Evolutionary conservation across 2,329 filamentous ascomycete species (phyloP), one percentile per base, ranked within the genome.

Genomic region (Epichloe glyceriae): DNA sequence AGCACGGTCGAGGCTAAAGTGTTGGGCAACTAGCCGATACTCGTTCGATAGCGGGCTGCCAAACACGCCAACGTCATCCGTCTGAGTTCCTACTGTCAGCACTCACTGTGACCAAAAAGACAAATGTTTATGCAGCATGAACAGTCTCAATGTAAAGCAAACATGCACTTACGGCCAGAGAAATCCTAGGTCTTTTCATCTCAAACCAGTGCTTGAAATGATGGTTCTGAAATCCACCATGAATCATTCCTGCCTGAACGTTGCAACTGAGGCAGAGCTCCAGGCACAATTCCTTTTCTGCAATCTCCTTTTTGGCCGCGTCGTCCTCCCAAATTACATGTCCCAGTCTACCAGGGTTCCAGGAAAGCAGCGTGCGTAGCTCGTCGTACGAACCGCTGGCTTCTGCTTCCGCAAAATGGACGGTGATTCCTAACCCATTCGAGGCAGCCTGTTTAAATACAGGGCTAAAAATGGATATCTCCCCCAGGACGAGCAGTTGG

Each of bases 221-320:
- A 65, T 93, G 87, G 46, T 80, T 80, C 52, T 75, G 72, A 54
- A 76, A 79, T 6, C 80, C 78, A 0, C 85, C 83, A 1, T 72
- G 68, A 47, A 85, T 81, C 79, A 93, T 81, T 56, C 80, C 81
- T 2, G 84, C 84, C 56, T 83, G 79, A 2, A 93, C 85, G 59
- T 93, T 93, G 65, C 87, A 91, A 56, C 82, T 88, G 54, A 93
- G 68, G 54, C 87, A 93, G 38, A 93, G 62, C 66, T 93, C 87
- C 12, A 93, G 64, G 2, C 83, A 85, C 30, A 90, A 62, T 1
- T 71, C 71, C 12, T 71, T 69, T 44, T 63, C 58, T 11, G 68
- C 64, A 51, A 75, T 86, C 57, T 78, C 73, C 43, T 65, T 60
- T 60, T 76, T 81, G n/a, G 83, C 68, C 26, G 67, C 66, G 1